Evolutionary conservation across 371 early-diverging fungal genomes (phyloP).

Genomic region (Mucor circinelloides): DNA sequence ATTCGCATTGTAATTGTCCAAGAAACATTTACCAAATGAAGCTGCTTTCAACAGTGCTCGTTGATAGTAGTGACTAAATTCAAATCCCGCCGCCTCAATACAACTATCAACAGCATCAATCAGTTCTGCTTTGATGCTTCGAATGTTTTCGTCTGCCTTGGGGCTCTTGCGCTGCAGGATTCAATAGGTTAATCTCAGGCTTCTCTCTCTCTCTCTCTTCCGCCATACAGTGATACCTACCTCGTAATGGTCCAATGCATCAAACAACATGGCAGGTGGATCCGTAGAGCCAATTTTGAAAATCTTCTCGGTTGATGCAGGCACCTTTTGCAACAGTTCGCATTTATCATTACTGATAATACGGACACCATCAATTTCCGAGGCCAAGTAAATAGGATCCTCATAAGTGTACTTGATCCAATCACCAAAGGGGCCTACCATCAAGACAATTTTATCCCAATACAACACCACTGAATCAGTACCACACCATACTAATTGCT

Average conservation of each 20-base stretch:
- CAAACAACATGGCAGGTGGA: slow-evolving; percentile 92
- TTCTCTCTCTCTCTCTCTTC: background rate
- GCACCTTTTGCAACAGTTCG: slow-evolving; percentile 87
- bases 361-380: slow-evolving; percentile 94
- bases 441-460: slow-evolving; percentile 80
- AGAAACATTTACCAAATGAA: slow-evolving; percentile 92
- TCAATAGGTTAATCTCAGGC: background rate
- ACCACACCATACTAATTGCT: slow-evolving; percentile 96
- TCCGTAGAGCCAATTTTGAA: slow-evolving; percentile 95
- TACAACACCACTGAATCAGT: slow-evolving; percentile 89
- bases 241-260: slow-evolving; percentile 90
- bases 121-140: slow-evolving; percentile 80
- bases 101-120: slow-evolving; percentile 89
- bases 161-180: slow-evolving; percentile 70
- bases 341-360: slow-evolving; percentile 83
- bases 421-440: slow-evolving; percentile 95
- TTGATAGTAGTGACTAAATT: slow-evolving; percentile 77
- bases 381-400: slow-evolving; percentile 75
- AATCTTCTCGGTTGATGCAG: slow-evolving; percentile 80
- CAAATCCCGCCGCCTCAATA: slow-evolving; percentile 93
- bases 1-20: slow-evolving; percentile 83
- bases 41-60: slow-evolving; percentile 87
- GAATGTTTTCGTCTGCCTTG: slow-evolving; percentile 93
- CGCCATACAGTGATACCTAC: slow-evolving; percentile 38
- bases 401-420: slow-evolving; percentile 85